Conservation (phyloP, 768 basidiomycete species). For the Pulveroboletus ravenelii region DNA sequence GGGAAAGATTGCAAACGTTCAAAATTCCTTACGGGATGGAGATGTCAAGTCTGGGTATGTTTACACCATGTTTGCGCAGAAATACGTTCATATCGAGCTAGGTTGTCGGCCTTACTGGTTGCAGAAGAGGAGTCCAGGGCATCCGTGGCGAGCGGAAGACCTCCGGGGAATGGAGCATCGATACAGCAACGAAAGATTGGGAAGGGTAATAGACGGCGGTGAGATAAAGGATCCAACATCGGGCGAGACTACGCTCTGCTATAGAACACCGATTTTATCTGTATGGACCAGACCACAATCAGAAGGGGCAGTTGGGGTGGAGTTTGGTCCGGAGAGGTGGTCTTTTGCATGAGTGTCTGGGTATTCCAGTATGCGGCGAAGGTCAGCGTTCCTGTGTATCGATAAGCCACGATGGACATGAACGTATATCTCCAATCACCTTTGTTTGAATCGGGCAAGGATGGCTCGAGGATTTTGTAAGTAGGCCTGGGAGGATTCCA, state of each 20-base stretch:
- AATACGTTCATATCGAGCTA: conserved; percentile 18
- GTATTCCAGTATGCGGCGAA: conserved; percentile 57
- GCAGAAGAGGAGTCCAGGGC: conserved; percentile 36
- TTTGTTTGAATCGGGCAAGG: conserved; percentile 63
- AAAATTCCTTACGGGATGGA: conserved; percentile 53
- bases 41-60: conserved; percentile 56
- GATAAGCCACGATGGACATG: conserved; percentile 8
- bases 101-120: conserved; percentile 43
- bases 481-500: conserved; percentile 28
- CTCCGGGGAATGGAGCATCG: conserved; percentile 18
- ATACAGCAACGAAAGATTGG: conserved; percentile 33
- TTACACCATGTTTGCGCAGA: conserved; percentile 3
- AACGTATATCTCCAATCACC: conserved; percentile 34
- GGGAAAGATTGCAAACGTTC: conserved; percentile 49
- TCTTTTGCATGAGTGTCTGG: conserved; percentile 24
- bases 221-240: conserved; percentile 5
- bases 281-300: neutral
- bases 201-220: conserved; percentile 34
- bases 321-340: conserved; percentile 4
- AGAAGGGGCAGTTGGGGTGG: conserved; percentile 12
- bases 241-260: conserved; percentile 1
- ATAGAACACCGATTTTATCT: conserved; percentile 3
- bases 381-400: conserved; percentile 42
- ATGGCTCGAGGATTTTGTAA: conserved; percentile 43
- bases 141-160: conserved; percentile 16